A percentile compares a stretch with the other conserved stretches of the same genome.
These are phyloP conservation scores for Gastrolobium villosum DNA, from an alignment of 306 rosid genomes.

Conservation along the genomic window DNA sequence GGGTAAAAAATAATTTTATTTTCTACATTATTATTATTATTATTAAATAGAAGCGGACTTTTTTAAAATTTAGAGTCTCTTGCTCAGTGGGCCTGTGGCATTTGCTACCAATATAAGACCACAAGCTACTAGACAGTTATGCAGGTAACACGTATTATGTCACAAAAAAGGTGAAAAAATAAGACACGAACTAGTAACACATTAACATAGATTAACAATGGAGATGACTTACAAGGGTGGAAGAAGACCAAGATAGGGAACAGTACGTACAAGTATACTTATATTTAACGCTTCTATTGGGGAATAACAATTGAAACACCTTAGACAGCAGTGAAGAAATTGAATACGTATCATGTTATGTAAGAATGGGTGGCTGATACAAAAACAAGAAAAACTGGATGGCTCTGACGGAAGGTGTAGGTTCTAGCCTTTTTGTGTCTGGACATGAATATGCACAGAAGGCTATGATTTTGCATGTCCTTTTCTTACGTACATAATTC, in stretches of 20 bases:
- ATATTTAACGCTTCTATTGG: neutral
- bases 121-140: neutral
- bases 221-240: neutral
- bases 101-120: neutral
- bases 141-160: neutral
- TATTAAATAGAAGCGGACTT: neutral
- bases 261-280: neutral
- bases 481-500: slow-evolving; percentile 49
- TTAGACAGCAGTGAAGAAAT: slow-evolving; percentile 27
- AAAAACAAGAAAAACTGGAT: neutral
- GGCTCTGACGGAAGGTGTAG: neutral
- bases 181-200: neutral
- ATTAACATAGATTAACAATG: neutral
- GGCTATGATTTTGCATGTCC: slow-evolving; percentile 48
- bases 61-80: neutral
- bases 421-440: slow-evolving; percentile 21
- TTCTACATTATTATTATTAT: too few species aligned
- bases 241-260: neutral
- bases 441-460: slow-evolving; percentile 51
- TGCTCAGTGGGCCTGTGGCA: neutral
- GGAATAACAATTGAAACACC: neutral
- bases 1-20: too few species aligned
- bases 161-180: neutral
- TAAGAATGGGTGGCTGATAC: slow-evolving; percentile 29
- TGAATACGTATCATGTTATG: slow-evolving; percentile 13